Base-by-base conservation (phyloP, 148 eudicot genomes). In the Rhododendron williamsianum region DNA sequence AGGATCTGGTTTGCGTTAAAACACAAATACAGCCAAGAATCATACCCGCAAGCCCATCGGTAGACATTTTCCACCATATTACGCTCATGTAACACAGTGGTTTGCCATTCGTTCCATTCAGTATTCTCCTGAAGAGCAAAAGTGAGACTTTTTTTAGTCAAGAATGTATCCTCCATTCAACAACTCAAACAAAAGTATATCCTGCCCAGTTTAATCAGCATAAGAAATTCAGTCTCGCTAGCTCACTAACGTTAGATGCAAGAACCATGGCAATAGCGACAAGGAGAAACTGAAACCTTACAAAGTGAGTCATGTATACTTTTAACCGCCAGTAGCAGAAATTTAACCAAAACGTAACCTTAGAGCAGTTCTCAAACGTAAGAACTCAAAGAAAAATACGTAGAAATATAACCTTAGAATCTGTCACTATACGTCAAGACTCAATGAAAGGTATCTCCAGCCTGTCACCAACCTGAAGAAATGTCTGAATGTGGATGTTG, bases 21-120 rank as follows among this genome's bases (percentile, higher is more conserved):
- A n/a, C 33, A 35, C 9, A 83, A 76, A 19, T 69, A 46, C 35
- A 33, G 35, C 48, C 51, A 63, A 82, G 52, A 88, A 38, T 81
- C 94, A 83, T 93, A 96, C 98, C 98, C 98, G 82, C 98, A 96
- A 85, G 93, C 95, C 98, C 98, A 96, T 18, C 95, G 93, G 74
- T 94, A 91, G 63, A 96, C 97, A 86, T 94, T 96, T 89, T 93
- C 96, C 19, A 94, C 83, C 84, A 87, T 82, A 87, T 93, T 94
- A 82, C 96, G 92, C 84, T 94, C 98, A 86, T 93, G 97, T 78
- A 96, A 86, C 87, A 89, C 91, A 36, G 94, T 90, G 82, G 90
- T 83, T 84, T 89, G 96, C 98, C 98, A 96, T 56, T 93, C 94
- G 30, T 80, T 91, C 98, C 98, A 96, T 84, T 94, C 93, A 25